A percentile compares a stretch with the other conserved stretches of the same genome.
phyloP scores from a whole-genome alignment of 441 rosid species.

The Mallotus repandus region DNA sequence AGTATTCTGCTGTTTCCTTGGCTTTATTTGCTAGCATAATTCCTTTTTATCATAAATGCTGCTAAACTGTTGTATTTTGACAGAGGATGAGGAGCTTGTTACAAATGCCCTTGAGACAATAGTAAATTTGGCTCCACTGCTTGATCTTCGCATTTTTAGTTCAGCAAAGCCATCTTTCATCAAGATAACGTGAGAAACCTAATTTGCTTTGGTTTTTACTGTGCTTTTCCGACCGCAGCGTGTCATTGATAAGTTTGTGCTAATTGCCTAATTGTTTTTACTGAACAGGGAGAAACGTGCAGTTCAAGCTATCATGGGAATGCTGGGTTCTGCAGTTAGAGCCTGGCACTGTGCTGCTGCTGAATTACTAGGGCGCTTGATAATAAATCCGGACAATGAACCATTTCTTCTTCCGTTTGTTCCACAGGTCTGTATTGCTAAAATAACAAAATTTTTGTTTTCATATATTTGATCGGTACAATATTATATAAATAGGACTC shows the following conservation, averaged over 20 bases:
- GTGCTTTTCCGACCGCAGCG: conserved; percentile 9
- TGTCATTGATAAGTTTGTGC: conserved; percentile 5
- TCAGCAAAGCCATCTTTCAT: conserved; percentile 75
- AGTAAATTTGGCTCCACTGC: conserved; percentile 87
- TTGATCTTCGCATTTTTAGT: conserved; percentile 93
- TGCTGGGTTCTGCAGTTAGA: conserved; percentile 70
- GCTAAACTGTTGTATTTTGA: conserved; percentile 7
- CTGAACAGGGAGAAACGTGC: conserved; percentile 81
- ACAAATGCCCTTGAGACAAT: conserved; percentile 89
- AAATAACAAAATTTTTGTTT: neutral
- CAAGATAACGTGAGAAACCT: conserved; percentile 64
- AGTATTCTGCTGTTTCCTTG: neutral
- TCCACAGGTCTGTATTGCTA: conserved; percentile 56
- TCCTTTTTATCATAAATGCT: neutral
- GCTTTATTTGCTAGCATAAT: neutral
- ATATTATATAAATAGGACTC: conserved; percentile 17
- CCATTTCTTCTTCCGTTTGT: conserved; percentile 87
- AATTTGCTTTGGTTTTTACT: conserved; percentile 1
- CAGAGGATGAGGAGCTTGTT: conserved; percentile 97
- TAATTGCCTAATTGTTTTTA: conserved; percentile 16
- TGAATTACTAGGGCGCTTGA: conserved; percentile 84
- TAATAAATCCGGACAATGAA: conserved; percentile 75
- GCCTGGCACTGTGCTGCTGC: conserved; percentile 99
- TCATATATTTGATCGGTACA: neutral
- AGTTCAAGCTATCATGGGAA: conserved; percentile 81